Base-by-base conservation (phyloP, 768 basidiomycete genomes). In the Naematelia encephala region DNA sequence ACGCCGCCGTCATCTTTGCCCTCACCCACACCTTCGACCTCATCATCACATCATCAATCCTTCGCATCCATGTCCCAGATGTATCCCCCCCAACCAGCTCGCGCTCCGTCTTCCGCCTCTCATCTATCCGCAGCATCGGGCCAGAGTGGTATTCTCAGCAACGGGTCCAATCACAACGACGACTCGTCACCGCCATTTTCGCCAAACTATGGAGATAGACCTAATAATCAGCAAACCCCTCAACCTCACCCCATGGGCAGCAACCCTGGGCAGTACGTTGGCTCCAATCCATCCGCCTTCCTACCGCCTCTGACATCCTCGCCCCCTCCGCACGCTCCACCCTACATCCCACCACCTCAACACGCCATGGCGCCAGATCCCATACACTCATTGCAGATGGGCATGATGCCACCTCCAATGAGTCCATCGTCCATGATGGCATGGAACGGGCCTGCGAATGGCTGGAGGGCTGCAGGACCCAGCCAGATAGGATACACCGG, bases 301-400 rank as follows among this genome's bases (percentile, higher is more conserved):
- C 58, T 72, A 16, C 72, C 69, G 2, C 55, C 60, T 1, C 62
- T 69, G 19, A 63, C 67, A 23, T 70, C 67, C 4, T 70, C 67
- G 4, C 64, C 67, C 3, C 68, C 66, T 21, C 69, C 70, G 49
- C 65, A 66, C 21, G 59, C 62, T 13, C 68, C 70, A 1, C 64
- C 61, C 11, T 76, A 76, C 54, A 57, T 68, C 5, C 75, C 75
- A 19, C 70, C 73, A 14, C 65, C 73, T 23, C 73, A 74, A 54
- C 73, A 74, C 53, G 69, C 67, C 28, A 72, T 74, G 62, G 54
- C 73, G 4, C 73, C 75, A 10, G 75, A 76, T 61, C 75, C 75
- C 1, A 68, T 76, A 1, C 73, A 76, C 57, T 46, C 44, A 4
- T 48, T 59, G 46, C 56, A 57, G 22, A 8, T 16, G 22, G 27